A percentile compares a stretch with the other conserved stretches of the same genome.
These are phyloP conservation scores for Leccinum laetum DNA, from an alignment of 1,284 basidiomycete species.

Conservation along the genomic window DNA sequence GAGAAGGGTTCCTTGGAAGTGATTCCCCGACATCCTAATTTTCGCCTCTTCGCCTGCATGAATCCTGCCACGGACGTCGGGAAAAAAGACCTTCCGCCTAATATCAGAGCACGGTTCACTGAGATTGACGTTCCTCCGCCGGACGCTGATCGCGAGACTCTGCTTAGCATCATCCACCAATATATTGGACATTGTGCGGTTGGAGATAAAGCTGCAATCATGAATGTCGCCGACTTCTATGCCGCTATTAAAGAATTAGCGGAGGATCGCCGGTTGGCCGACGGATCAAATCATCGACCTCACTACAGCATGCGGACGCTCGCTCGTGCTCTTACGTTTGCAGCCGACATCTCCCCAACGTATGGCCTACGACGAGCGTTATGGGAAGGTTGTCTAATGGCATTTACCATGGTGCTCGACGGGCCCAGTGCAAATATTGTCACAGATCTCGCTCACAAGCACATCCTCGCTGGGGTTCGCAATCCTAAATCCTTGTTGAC, in stretches of 20 bases:
- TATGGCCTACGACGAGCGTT: conserved; percentile 88
- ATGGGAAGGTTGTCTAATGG: conserved; percentile 98
- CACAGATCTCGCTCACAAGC: conserved; percentile 68
- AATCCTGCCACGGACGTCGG: conserved; percentile 99
- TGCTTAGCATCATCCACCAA: conserved; percentile 85
- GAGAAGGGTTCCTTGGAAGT: conserved; percentile 94
- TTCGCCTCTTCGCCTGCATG: conserved; percentile 99
- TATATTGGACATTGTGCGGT: conserved; percentile 88
- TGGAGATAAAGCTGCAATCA: conserved; percentile 86
- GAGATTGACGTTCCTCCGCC: conserved; percentile 96
- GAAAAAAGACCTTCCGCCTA: conserved; percentile 94
- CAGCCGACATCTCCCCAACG: conserved; percentile 75
- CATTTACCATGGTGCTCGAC: conserved; percentile 96
- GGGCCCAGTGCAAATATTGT: conserved; percentile 72
- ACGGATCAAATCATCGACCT: conserved; percentile 94
- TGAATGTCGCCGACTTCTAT: conserved; percentile 95
- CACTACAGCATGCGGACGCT: conserved; percentile 99
- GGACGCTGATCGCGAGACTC: conserved; percentile 89
- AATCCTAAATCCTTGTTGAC: conserved; percentile 78
- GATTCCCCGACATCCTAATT: conserved; percentile 90
- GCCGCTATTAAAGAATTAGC: conserved; percentile 80
- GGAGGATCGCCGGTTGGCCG: conserved; percentile 82
- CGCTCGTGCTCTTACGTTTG: conserved; percentile 89
- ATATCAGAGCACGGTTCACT: conserved; percentile 91
- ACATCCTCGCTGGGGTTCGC: conserved; percentile 82